Evolutionary conservation across 441 rosid genomes (phyloP).

Genomic region (Melastoma candidum): DNA sequence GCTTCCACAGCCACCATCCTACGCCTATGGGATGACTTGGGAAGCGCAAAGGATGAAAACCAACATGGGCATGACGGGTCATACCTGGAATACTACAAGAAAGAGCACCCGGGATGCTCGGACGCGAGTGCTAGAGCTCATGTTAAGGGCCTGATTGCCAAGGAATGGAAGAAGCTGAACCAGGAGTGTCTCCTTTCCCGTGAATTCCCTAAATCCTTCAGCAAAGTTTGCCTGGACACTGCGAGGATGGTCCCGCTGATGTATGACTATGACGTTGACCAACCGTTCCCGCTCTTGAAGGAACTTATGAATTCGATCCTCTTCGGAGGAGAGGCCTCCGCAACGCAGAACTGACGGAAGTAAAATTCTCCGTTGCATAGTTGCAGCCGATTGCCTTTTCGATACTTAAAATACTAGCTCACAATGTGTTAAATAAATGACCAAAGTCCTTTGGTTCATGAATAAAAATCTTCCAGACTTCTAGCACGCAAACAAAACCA

Average conservation of each 20-base stretch:
- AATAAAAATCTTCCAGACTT: too few relatives aligned
- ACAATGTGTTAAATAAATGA: too few relatives aligned
- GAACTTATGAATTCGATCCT: slow-evolving; percentile 24
- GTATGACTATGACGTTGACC: slow-evolving; percentile 34
- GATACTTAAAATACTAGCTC: too few relatives aligned
- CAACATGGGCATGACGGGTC: slow-evolving; percentile 32
- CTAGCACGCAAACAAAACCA: too few relatives aligned
- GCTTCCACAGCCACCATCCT: slow-evolving; percentile 38
- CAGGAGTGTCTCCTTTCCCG: slow-evolving; percentile 24
- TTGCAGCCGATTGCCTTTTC: too few relatives aligned
- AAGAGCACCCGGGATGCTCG: slow-evolving; percentile 21
- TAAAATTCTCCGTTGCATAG: too few relatives aligned
- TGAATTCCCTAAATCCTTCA: slow-evolving; percentile 24
- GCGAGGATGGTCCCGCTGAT: slow-evolving; percentile 60
- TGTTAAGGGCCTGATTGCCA: slow-evolving; percentile 24
- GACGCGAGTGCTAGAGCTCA: slow-evolving; percentile 20
- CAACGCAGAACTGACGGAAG: background rate
- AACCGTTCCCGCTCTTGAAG: slow-evolving; percentile 27
- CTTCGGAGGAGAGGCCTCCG: background rate
- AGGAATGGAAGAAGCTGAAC: slow-evolving; percentile 42
- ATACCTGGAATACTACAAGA: slow-evolving; percentile 33
- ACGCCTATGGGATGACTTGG: slow-evolving; percentile 64
- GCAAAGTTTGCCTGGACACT: slow-evolving; percentile 29
- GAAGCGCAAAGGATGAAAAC: slow-evolving; percentile 34
- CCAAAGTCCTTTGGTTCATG: too few relatives aligned